Base-by-base conservation (phyloP, 257 asterid genomes). In the Thymus mandschuricus region DNA sequence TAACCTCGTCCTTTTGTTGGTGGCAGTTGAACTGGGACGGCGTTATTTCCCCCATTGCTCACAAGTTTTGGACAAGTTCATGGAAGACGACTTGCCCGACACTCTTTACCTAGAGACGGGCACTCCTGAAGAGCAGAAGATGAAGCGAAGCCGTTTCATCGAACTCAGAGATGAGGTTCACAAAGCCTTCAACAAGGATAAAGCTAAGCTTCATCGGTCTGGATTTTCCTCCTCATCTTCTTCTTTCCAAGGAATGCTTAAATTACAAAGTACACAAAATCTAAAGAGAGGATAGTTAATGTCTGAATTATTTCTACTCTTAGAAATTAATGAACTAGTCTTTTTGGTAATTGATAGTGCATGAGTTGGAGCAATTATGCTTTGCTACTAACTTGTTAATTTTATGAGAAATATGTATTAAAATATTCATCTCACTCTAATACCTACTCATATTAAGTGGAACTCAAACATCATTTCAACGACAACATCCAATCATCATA, bases 21-120 rank as follows among this genome's bases (percentile, higher is more conserved):
- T 81, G 68, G 57, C 81, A 89, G 96, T 89, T 76, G 90, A 87
- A 73, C 75, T 89, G 68, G 96, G 96, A 8, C 73, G 79, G 54
- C 84, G 90, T 10, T 87, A 86, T 74, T 89, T 87, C 57, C 95
- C 95, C 28, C 70, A 85, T 45, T 89, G 96, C 86, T 89, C 94
- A 6, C 89, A 80, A 73, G 94, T 87, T 64, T 79, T 86, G 78
- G 96, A 86, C 76, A 87, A 78, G 77, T 84, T 87, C 54, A 84
- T 84, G 92, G 92, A 89, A 68, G 90, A 87, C 44, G 96, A 86
- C 67, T 77, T 76, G 38, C 86, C 85, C 0, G 92, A 85, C 30
- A 51, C 82, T 1, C 52, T 81, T 74, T 85, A 80, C 79, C 92
- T 87, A 1, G 90, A 87, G 70, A 81, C 69, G 78, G 96, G 92